Evolutionary conservation across 2,329 filamentous ascomycete genomes (phyloP).

Genomic region (Reticulascus tulasneorum): DNA sequence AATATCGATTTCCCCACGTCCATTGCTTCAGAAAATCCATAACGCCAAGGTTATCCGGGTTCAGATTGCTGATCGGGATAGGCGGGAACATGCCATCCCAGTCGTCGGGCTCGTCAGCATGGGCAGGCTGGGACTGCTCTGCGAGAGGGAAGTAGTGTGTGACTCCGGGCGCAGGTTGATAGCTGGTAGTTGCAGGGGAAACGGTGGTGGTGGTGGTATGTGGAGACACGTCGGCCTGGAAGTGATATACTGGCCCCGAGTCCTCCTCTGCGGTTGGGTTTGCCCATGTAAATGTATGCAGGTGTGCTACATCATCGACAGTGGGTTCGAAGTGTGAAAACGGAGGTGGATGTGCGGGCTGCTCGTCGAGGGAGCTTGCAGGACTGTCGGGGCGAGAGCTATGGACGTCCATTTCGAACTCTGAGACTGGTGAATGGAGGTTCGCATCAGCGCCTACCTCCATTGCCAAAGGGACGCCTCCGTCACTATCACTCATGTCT

Average conservation of each 20-base stretch:
- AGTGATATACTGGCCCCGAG: no score
- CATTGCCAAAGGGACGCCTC: constrained; percentile 20
- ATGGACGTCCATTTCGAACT: constrained; percentile 1
- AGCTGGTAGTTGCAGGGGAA: no score
- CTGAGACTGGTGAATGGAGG: constrained; percentile 6
- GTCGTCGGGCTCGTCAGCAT: constrained; percentile 1
- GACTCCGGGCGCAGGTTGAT: no score
- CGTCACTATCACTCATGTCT: constrained; percentile 31
- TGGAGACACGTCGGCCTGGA: no score
- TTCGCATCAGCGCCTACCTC: constrained; percentile 10
- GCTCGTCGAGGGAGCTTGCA: not conserved
- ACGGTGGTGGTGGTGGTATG: no score
- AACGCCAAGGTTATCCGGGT: constrained; percentile 46
- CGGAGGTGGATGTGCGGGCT: not conserved
- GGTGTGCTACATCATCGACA: no score
- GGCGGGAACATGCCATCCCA: constrained; percentile 10
- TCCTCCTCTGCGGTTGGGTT: no score
- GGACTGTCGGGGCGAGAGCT: not conserved
- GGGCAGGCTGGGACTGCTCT: constrained; percentile 7
- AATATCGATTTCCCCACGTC: constrained; percentile 27
- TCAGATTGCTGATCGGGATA: constrained; percentile 31
- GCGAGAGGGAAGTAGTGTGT: constrained; percentile 5
- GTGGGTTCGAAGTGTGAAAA: no score
- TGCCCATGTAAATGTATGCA: no score
- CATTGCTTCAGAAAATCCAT: constrained; percentile 48